Evolutionary conservation across 148 eudicot genomes (phyloP).

Genomic region (Polygonum aviculare): DNA sequence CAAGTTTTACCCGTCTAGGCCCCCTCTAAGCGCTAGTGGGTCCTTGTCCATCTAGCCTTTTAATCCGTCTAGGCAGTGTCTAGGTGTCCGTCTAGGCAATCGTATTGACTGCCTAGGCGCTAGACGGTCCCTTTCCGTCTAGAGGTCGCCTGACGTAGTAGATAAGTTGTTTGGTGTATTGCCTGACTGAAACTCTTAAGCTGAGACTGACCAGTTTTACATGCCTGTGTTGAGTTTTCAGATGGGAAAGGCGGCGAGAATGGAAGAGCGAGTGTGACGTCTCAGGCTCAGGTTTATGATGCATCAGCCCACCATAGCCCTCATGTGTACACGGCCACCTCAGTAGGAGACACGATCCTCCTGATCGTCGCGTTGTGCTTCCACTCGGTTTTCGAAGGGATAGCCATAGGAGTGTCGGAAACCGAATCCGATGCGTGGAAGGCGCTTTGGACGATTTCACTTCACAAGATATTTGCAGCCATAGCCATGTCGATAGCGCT

Average conservation of each 20-base stretch:
- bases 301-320: background rate
- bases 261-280: background rate
- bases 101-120: too few species aligned
- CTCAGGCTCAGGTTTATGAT: background rate
- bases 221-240: background rate
- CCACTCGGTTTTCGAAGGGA: slow-evolving; percentile 66
- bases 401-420: slow-evolving; percentile 54
- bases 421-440: slow-evolving; percentile 54
- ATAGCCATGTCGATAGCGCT: slow-evolving; percentile 64
- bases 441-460: slow-evolving; percentile 57
- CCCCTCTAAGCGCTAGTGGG: too few species aligned
- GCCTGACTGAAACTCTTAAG: background rate
- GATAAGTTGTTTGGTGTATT: too few species aligned
- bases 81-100: too few species aligned
- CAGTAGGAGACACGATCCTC: slow-evolving; percentile 49
- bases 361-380: slow-evolving; percentile 52
- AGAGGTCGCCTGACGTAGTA: too few species aligned
- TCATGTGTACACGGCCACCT: slow-evolving; percentile 26
- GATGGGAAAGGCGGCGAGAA: background rate
- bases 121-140: too few species aligned
- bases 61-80: too few species aligned
- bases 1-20: too few species aligned
- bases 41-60: too few species aligned
- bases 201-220: background rate
- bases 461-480: slow-evolving; percentile 64